These are phyloP conservation scores for Eremothecium gossypii DNA, from an alignment of 1,139 yeast genomes.

Conservation along the genomic window DNA sequence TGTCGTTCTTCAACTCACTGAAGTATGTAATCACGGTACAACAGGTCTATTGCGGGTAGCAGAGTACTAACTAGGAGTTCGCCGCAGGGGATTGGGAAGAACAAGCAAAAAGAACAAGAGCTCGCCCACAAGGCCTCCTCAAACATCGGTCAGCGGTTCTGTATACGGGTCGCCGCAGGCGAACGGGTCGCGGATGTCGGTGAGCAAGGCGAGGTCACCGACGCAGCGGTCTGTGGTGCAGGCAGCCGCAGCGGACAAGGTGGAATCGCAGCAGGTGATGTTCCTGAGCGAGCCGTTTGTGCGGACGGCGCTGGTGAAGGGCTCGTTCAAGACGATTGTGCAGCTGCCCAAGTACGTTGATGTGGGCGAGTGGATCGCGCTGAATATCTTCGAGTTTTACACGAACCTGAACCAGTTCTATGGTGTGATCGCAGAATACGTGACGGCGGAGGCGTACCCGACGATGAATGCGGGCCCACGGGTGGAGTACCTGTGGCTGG, in stretches of 20 bases:
- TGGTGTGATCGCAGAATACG: conserved; percentile 79
- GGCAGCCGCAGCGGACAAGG: conserved; percentile 34
- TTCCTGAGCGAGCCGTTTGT: conserved; percentile 91
- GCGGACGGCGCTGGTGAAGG: conserved; percentile 88
- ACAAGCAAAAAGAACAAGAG: conserved; percentile 33
- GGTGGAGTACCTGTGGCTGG: conserved; percentile 87
- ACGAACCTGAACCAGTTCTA: conserved; percentile 80
- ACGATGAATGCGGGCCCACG: conserved; percentile 95
- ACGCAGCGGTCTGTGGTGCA: conserved; percentile 6
- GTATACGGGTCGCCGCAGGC: conserved; percentile 25
- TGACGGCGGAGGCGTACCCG: conserved; percentile 81
- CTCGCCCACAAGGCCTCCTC: conserved; percentile 1
- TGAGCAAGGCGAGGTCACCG: conserved; percentile 31
- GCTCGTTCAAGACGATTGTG: conserved; percentile 94
- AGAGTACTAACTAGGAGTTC: conserved; percentile 4
- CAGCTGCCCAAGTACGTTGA: conserved; percentile 94
- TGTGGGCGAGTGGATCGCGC: conserved; percentile 89
- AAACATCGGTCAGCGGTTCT: conserved; percentile 8
- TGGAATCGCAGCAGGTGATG: conserved; percentile 32
- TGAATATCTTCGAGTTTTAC: conserved; percentile 83
- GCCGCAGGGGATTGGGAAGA: conserved; percentile 33
- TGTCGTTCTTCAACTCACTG: conserved; percentile 12
- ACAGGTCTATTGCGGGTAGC: not conserved
- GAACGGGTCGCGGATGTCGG: conserved; percentile 30
- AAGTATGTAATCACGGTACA: conserved; percentile 9